Base-by-base conservation (phyloP, 2,329 filamentous ascomycete species). In the Fusarium sp. region DNA sequence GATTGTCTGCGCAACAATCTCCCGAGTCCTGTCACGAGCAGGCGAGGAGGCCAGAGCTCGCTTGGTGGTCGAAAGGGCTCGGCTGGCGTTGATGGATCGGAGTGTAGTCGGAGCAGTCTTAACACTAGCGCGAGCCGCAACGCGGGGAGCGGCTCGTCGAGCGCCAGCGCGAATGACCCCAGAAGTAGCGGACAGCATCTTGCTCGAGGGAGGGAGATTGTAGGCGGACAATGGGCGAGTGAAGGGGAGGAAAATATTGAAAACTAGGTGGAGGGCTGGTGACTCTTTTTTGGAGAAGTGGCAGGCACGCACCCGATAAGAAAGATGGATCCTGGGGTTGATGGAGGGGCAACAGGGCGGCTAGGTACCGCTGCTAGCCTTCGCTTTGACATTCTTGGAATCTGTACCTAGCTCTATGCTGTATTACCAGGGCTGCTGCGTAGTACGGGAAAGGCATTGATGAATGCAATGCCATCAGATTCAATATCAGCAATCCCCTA, bases 1-100 rank as follows among this genome's bases (percentile, higher is more conserved):
- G 73, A 98, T 86, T 63, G 97, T 88, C 77, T 76, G 81, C 69
- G 74, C 75, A 33, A 81, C 77, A 56, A 80, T 80, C 68, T 81
- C 78, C 49, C 75, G 75, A 45, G 72, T 77, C 40, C 75, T 72
- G 46, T 79, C 76, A 16, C 69, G 70, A 16, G 62, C 51, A 8
- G 72, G 72, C 11, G 66, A 53, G 9, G 69, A 58, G 45, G 70
- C 41, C 33, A 74, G 51, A 10, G 62, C 54, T 51, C 65, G 69
- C 18, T 23, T 23, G 23, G 65, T 59, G 49, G 60, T 72, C 26
- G 77, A 76, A 58, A 76, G 64, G 54, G 73, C 67, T 57, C 76
- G 78, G 45, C 45, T 49, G 45, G 57, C 65, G 50, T 69, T 65
- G 61, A 65, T 55, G 62, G 60, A 72, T 74, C 74, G 76, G 65